Conservation (phyloP, 192 early-diverging fungal species). For the Umbelopsis isabellina region DNA sequence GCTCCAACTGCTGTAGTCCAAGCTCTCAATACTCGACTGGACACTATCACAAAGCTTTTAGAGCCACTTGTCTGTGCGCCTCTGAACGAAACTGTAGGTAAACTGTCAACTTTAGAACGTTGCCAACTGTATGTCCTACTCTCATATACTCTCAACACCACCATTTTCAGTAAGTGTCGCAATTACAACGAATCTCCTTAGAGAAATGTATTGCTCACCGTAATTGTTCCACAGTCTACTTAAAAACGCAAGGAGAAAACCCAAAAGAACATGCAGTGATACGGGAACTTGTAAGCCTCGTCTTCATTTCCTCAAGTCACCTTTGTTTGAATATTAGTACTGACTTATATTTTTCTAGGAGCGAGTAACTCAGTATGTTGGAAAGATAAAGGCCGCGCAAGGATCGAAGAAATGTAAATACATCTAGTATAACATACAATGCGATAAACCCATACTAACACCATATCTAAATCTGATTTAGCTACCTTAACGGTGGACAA, state of each 20-base stretch:
- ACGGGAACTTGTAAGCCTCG: conserved; percentile 27
- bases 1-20: conserved; percentile 7
- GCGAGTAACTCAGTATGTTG: conserved; percentile 34
- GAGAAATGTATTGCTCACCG: background rate
- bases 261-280: conserved; percentile 36
- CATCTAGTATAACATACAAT: conserved; percentile 8
- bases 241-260: conserved; percentile 39
- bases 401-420: conserved; percentile 19
- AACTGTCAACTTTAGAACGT: conserved; percentile 31
- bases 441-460: no score
- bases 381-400: conserved; percentile 34
- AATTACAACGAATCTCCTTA: background rate
- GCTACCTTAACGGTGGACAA: conserved; percentile 33
- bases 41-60: conserved; percentile 27
- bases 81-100: conserved; percentile 30
- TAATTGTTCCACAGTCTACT: conserved; percentile 25
- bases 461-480: background rate
- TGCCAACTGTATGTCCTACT: conserved; percentile 36
- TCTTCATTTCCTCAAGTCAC: no score
- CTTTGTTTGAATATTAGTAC: no score
- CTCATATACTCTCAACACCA: conserved; percentile 37
- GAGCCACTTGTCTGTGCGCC: conserved; percentile 29
- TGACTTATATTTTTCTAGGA: conserved; percentile 6
- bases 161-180: conserved; percentile 36
- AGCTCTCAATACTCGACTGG: conserved; percentile 34